A percentile compares a stretch with the other conserved stretches of the same genome.
Evolutionary conservation across 345 rosid species (phyloP).

Genomic region (Psidium friedrichsthalianum): DNA sequence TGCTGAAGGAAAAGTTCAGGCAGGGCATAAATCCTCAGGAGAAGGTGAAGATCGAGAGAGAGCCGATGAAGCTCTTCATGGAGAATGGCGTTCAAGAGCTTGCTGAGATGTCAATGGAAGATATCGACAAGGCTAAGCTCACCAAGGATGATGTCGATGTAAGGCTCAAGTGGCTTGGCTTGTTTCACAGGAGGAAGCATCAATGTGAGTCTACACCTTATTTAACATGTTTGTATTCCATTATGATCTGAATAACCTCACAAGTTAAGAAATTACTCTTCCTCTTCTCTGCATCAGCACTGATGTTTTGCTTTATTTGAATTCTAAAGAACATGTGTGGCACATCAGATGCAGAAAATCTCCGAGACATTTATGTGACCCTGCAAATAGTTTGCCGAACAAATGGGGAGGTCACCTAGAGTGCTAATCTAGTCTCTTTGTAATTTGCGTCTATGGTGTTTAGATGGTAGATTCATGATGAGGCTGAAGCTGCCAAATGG

Average conservation of each 20-base stretch:
- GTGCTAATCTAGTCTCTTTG: not conserved
- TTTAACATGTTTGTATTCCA: not conserved
- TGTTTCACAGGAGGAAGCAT: conserved; percentile 86
- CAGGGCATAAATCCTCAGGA: conserved; percentile 79
- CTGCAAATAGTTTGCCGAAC: not conserved
- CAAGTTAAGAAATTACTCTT: not conserved
- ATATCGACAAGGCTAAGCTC: conserved; percentile 47
- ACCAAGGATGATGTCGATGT: conserved; percentile 76
- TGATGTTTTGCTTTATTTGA: not conserved
- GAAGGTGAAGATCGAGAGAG: conserved; percentile 76
- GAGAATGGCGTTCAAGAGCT: conserved; percentile 73
- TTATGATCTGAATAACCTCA: not conserved
- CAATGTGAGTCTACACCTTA: conserved; percentile 37
- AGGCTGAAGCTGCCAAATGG: conserved; percentile 93
- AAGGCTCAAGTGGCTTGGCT: conserved; percentile 96
- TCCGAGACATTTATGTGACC: not conserved
- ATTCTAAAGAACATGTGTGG: not conserved
- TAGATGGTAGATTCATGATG: conserved; percentile 98
- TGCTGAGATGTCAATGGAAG: conserved; percentile 63
- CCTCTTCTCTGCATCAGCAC: not conserved
- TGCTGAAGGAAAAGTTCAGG: conserved; percentile 82
- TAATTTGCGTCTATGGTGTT: not conserved
- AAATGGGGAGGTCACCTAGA: not conserved
- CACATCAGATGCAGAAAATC: not conserved
- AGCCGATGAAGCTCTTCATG: conserved; percentile 77